Evolutionary conservation across 495 filamentous ascomycete genomes (phyloP), one percentile per base, ranked within the genome.

Genomic region (Hamigera avellanea): DNA sequence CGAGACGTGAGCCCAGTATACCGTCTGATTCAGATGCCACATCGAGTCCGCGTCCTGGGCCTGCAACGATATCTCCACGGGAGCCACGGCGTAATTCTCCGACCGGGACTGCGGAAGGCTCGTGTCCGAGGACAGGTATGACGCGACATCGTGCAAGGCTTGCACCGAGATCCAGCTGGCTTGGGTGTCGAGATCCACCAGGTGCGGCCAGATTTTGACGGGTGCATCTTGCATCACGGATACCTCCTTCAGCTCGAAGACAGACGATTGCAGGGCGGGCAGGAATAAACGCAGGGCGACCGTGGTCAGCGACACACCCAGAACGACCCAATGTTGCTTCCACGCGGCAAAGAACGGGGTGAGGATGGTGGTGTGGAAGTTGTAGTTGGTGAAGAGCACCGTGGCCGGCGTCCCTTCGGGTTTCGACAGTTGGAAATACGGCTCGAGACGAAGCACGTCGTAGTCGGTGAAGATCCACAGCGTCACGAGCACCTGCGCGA

Each of bases 381-480:
- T 64, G 34, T 64, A 64, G 39, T 64, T 64, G 52, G 59, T 64
- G 34, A 62, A 62, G 2, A 64, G 41, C 5, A 59, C 50, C 1
- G 45, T 49, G 17, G 61, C 61, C 15, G 58, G 56, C 8, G 51
- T 54, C 2, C 61, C 61, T 12, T 56, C 46, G 7, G 61, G 54
- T 13, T 46, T 44, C 8, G 61, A 53, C 19, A 64, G 33, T 35
- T 64, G 61, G 19, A 62, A 64, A 38, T 61, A 64, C 0, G 61
- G 61, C 21, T 64, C 61, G 14, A 64, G 50, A 10, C 61, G 61
- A 8, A 64, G 45, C 6, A 62, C 58, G 45, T 64, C 61, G 38
- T 59, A 64, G 29, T 64, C 61, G 36, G 60, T 52, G 21, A 64
- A 55, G 19, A 54, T 53, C 61, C 61, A 64, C 3, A 61, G 33